Evolutionary conservation across 345 rosid species (phyloP).

Genomic region (Kernera saxatilis): DNA sequence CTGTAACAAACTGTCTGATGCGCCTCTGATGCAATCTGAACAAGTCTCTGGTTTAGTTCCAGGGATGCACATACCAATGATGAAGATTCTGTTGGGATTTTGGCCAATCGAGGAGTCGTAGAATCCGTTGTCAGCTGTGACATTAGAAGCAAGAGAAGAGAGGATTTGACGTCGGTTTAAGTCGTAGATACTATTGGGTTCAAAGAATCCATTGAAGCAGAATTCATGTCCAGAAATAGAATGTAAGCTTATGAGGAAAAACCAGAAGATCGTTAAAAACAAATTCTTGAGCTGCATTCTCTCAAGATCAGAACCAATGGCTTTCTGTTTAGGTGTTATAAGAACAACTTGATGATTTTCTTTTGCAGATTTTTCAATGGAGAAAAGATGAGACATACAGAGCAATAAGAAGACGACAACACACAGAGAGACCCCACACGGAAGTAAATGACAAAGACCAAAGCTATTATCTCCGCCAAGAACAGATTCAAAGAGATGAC

Average conservation of each 20-base stretch:
- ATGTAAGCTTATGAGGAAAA: not conserved
- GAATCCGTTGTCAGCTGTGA: not conserved
- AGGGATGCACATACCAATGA: conserved; percentile 33
- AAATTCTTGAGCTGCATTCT: conserved; percentile 4
- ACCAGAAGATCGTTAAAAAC: not conserved
- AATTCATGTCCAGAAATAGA: not conserved
- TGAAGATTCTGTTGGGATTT: not conserved
- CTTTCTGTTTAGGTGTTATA: not conserved
- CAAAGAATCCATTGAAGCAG: conserved; percentile 21
- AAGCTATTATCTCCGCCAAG: too few species aligned
- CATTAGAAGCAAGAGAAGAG: conserved; percentile 20
- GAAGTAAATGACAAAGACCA: not conserved
- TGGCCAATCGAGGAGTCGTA: conserved; percentile 27
- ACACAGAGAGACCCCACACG: not conserved
- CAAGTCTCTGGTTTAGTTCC: conserved; percentile 20
- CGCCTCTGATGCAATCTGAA: conserved; percentile 18
- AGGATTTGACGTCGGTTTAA: conserved; percentile 6
- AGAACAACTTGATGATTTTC: too few species aligned
- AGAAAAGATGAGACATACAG: not conserved
- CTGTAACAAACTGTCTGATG: not conserved
- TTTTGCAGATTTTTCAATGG: not conserved
- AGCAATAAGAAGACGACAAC: not conserved
- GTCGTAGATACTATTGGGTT: conserved; percentile 1
- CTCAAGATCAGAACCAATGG: not conserved
- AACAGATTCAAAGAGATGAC: too few species aligned